A percentile compares a stretch with the other conserved stretches of the same genome.
phyloP scores from a whole-genome alignment of 2,329 filamentous ascomycete genomes.

The Helotiales sp. region DNA sequence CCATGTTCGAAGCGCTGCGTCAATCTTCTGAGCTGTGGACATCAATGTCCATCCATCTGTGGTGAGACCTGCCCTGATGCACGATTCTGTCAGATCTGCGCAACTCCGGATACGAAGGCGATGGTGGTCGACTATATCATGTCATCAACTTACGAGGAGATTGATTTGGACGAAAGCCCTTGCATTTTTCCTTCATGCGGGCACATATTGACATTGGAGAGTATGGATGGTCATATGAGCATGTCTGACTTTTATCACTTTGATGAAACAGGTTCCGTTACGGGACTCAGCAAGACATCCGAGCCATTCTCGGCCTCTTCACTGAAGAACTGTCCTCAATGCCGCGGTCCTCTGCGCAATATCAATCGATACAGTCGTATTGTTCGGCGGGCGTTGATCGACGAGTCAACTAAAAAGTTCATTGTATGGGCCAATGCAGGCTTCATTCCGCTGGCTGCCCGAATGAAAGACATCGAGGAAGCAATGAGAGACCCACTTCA shows the following conservation, averaged over 20 bases:
- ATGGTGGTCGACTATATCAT: background rate
- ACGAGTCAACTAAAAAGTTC: slow-evolving; percentile 65
- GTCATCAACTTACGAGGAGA: slow-evolving; percentile 33
- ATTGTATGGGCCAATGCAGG: slow-evolving; percentile 50
- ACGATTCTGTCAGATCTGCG: background rate
- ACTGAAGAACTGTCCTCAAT: slow-evolving; percentile 57
- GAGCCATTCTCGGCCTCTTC: slow-evolving; percentile 50
- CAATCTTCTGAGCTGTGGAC: background rate
- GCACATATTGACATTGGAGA: slow-evolving; percentile 60
- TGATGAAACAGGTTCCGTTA: slow-evolving; percentile 38
- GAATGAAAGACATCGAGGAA: slow-evolving; percentile 28
- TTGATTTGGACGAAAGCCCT: slow-evolving; percentile 59
- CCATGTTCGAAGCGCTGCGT: slow-evolving; percentile 54
- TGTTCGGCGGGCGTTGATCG: slow-evolving; percentile 57
- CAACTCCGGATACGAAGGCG: background rate
- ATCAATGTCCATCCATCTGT: background rate
- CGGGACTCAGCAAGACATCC: slow-evolving; percentile 37
- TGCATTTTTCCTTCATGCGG: slow-evolving; percentile 63
- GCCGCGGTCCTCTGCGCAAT: slow-evolving; percentile 57
- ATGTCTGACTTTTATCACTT: slow-evolving; percentile 51
- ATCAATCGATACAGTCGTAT: slow-evolving; percentile 63
- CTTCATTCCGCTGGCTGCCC: slow-evolving; percentile 26
- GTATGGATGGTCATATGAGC: slow-evolving; percentile 61
- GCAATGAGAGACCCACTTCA: slow-evolving; percentile 19
- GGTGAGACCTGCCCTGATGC: background rate